phyloP scores from a whole-genome alignment of 2,329 filamentous ascomycete species.

The Neonectria neomacrospora region DNA sequence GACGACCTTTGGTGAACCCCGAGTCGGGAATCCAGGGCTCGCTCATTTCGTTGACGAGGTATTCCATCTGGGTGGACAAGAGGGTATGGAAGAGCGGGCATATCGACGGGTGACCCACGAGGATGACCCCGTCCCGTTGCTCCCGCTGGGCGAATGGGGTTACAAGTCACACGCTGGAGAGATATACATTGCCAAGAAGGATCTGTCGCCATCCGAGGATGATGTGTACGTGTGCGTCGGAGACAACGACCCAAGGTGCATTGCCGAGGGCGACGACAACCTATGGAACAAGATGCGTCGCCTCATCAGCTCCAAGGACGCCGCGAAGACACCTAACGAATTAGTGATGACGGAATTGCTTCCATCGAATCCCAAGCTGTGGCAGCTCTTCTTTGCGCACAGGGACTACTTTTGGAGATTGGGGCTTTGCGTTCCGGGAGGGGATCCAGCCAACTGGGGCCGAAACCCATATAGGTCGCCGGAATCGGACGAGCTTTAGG shows the following conservation, averaged over 20 bases:
- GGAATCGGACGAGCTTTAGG: conserved; percentile 53
- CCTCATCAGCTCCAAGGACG: conserved; percentile 39
- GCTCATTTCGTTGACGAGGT: conserved; percentile 65
- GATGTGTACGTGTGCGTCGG: conserved; percentile 81
- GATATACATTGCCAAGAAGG: conserved; percentile 80
- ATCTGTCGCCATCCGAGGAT: conserved; percentile 72
- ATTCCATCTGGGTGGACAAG: conserved; percentile 56
- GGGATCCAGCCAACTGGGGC: conserved; percentile 76
- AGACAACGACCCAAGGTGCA: conserved; percentile 77
- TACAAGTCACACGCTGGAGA: conserved; percentile 88
- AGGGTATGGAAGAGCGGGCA: conserved; percentile 47
- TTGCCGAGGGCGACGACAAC: conserved; percentile 66
- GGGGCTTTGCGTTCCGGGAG: conserved; percentile 87
- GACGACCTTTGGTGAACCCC: conserved; percentile 94
- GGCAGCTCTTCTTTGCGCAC: conserved; percentile 93
- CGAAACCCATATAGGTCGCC: conserved; percentile 59
- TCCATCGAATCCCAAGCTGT: conserved; percentile 76
- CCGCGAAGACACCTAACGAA: conserved; percentile 38
- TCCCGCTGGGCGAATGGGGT: conserved; percentile 89
- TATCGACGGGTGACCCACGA: conserved; percentile 88
- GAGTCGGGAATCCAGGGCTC: conserved; percentile 68
- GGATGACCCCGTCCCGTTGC: conserved; percentile 87
- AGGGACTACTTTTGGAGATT: conserved; percentile 97
- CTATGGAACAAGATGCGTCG: conserved; percentile 43
- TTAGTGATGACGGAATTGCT: conserved; percentile 57